Evolutionary conservation across 2,329 filamentous ascomycete species (phyloP).

Genomic region (Paecilomyces formosus): DNA sequence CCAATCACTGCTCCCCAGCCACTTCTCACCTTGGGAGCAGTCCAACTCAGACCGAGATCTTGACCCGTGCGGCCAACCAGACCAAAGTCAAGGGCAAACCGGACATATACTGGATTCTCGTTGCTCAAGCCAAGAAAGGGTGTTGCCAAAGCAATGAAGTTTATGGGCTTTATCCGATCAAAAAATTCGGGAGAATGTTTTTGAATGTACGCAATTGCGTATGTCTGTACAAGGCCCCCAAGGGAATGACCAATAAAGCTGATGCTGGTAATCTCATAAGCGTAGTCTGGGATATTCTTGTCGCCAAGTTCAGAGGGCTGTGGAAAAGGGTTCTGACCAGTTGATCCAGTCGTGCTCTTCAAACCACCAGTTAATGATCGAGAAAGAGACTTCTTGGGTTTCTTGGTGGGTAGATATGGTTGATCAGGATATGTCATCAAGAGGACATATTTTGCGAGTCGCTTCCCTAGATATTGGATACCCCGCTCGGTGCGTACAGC

Average conservation of each 20-base stretch:
- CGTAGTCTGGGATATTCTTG: constrained; percentile 36
- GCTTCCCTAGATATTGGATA: constrained; percentile 94
- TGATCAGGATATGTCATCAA: constrained; percentile 91
- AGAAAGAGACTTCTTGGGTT: constrained; percentile 42
- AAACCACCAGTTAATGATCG: constrained; percentile 40
- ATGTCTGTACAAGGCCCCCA: constrained; percentile 83
- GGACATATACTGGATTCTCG: constrained; percentile 95
- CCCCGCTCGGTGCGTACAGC: constrained; percentile 85
- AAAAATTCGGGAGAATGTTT: constrained; percentile 94
- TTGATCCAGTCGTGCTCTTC: constrained; percentile 18
- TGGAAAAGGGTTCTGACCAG: constrained; percentile 29
- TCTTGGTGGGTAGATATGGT: constrained; percentile 66
- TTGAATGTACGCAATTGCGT: constrained; percentile 92
- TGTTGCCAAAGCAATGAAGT: constrained; percentile 81
- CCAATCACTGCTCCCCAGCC: constrained; percentile 85
- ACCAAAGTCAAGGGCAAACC: constrained; percentile 92
- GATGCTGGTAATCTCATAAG: constrained; percentile 86
- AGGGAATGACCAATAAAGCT: constrained; percentile 92
- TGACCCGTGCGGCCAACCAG: constrained; percentile 93
- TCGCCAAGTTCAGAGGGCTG: constrained; percentile 29
- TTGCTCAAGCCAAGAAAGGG: constrained; percentile 90
- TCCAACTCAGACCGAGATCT: constrained; percentile 90
- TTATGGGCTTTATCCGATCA: constrained; percentile 73
- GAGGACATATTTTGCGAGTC: constrained; percentile 84
- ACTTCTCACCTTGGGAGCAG: constrained; percentile 73